Base-by-base conservation (phyloP, 2,329 filamentous ascomycete species). In the Exophiala oligosperma region DNA sequence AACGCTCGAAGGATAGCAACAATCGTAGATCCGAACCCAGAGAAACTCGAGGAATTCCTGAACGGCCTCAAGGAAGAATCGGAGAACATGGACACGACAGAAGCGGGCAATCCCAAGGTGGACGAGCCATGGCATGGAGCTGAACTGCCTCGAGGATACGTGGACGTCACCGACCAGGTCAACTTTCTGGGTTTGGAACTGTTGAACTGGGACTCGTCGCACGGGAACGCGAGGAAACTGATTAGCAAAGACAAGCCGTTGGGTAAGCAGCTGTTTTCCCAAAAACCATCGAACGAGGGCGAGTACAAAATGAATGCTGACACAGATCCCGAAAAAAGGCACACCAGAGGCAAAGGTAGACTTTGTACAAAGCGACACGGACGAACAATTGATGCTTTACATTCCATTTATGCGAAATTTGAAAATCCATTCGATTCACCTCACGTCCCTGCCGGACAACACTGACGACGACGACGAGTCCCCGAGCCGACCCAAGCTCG, bases 321-420 rank as follows among this genome's bases (percentile, higher is more conserved):
- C 17, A 17, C 17, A 17, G 1, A 17, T 17, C 17, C 17, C 17
- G 1, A 17, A 17, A 17, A 17, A 17, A 63, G 75, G 72, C 49
- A 84, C 85, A 68, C 81, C 77, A 55, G 73, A 76, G 35, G 73
- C 72, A 24, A 72, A 77, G 28, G 85, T 84, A 70, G 93, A 99
- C 75, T 97, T 90, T 88, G 87, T 97, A 23, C 91, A 97, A 79
- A 97, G 91, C 73, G 93, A 97, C 71, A 95, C 93, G 37, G 94
- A 99, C 71, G 92, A 97, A 77, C 94, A 99, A 79, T 79, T 99
- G 62, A 90, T 97, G 83, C 82, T 99, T 48, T 97, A 88, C 75
- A 81, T 95, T 57, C 93, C 94, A 0, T 96, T 99, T 77, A 88
- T 92, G 73, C 85, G 88, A 32, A 90, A 86, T 49, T 73, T 96